A percentile compares a stretch with the other conserved stretches of the same genome.
phyloP scores from a whole-genome alignment of 805 yeast species.

The Dipodascus geniculatus region DNA sequence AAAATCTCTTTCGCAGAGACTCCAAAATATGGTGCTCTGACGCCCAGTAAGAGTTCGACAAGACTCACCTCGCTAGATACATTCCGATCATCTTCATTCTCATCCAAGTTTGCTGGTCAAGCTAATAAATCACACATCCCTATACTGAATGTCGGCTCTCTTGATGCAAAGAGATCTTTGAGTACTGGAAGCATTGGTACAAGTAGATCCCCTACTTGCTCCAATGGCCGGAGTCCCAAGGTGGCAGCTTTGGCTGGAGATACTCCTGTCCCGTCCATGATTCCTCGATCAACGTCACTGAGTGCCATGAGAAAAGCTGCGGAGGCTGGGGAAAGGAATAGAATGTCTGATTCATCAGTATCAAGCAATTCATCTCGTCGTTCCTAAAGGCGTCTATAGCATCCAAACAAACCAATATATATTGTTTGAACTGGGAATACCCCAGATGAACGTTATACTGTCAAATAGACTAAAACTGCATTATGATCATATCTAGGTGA shows the following conservation, averaged over 20 bases:
- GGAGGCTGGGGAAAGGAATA: neutral
- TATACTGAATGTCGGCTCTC: neutral
- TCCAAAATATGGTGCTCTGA: neutral
- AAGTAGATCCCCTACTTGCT: neutral
- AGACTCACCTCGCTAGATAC: neutral
- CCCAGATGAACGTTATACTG: too few species aligned
- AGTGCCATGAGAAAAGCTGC: slow-evolving; percentile 1
- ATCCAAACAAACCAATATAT: too few species aligned
- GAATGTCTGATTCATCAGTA: neutral
- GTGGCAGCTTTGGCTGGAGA: neutral
- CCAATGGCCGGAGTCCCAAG: neutral
- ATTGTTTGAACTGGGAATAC: too few species aligned
- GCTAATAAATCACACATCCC: neutral
- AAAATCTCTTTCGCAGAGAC: neutral
- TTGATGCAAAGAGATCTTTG: neutral
- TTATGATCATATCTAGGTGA: too few species aligned
- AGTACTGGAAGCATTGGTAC: neutral
- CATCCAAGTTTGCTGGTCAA: neutral
- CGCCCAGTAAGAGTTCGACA: neutral
- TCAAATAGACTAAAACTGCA: too few species aligned
- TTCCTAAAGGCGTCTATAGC: too few species aligned
- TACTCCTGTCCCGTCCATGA: neutral
- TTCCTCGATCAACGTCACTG: neutral
- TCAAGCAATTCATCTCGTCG: neutral
- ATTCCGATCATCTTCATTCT: neutral